Evolutionary conservation across 2,329 filamentous ascomycete genomes (phyloP).

Genomic region (Sclerotinia glacialis): DNA sequence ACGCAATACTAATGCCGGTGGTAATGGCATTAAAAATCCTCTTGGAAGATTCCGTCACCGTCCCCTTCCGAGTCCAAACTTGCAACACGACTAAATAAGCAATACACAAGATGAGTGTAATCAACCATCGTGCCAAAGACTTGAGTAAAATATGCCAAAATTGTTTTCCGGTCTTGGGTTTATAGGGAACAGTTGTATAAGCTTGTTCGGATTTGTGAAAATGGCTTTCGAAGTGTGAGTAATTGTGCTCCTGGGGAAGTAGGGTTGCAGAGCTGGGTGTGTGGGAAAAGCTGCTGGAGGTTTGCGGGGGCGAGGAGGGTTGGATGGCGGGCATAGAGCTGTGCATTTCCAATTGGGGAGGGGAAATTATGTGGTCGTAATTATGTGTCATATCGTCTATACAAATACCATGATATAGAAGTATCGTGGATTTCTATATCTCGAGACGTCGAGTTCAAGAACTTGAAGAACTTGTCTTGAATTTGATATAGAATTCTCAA

Average conservation of each 20-base stretch:
- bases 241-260: not conserved
- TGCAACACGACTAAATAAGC: slow-evolving; percentile 29
- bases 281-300: not conserved
- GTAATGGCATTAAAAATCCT: slow-evolving; percentile 46
- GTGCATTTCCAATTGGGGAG: not conserved
- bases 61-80: slow-evolving; percentile 29
- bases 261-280: not conserved
- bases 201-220: not conserved
- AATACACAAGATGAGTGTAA: slow-evolving; percentile 32
- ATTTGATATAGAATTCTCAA: not conserved
- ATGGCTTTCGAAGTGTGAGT: slow-evolving; percentile 1
- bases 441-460: not conserved
- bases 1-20: slow-evolving; percentile 44
- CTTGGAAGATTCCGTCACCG: slow-evolving; percentile 41
- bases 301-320: not conserved
- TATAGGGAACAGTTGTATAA: not conserved
- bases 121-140: slow-evolving; percentile 28
- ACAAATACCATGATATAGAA: not conserved
- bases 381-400: not conserved
- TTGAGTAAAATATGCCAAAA: slow-evolving; percentile 32
- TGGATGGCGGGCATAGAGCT: not conserved
- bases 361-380: slow-evolving; percentile 1
- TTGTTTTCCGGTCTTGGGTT: slow-evolving; percentile 29
- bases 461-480: not conserved
- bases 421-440: not conserved